Evolutionary conservation across 2,329 filamentous ascomycete genomes (phyloP).

Genomic region (Bipolaris cookei): DNA sequence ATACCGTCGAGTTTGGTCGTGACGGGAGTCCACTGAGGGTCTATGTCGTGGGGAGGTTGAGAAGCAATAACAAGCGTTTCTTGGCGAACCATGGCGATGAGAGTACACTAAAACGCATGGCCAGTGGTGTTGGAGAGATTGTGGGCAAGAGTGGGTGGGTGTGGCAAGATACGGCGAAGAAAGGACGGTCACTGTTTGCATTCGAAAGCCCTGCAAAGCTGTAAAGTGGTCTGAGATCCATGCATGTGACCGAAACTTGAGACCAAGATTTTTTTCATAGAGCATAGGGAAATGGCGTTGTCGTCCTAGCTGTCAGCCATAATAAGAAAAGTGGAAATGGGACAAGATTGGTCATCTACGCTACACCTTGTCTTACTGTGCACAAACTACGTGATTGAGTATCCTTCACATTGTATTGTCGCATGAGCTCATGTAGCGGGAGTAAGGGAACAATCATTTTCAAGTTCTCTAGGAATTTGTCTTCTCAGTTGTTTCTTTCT

Average conservation of each 20-base stretch:
- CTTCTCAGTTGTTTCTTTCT: no score
- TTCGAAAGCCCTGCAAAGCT: conserved; percentile 33
- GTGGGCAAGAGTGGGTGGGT: conserved; percentile 59
- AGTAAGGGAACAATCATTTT: no score
- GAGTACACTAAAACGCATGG: conserved; percentile 55
- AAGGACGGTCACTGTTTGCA: conserved; percentile 39
- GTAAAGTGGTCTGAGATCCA: conserved; percentile 3
- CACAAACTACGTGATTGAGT: no score
- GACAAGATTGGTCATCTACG: no score
- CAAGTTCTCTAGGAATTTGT: no score
- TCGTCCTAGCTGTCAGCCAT: no score
- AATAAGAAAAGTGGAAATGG: no score
- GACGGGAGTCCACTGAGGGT: conserved; percentile 57
- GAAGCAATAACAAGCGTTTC: conserved; percentile 57
- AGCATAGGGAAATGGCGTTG: no score
- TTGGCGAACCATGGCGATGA: conserved; percentile 64
- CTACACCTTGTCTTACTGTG: no score
- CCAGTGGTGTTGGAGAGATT: conserved; percentile 53
- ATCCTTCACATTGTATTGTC: no score
- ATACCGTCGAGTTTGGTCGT: conserved; percentile 64
- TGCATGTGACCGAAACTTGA: not conserved
- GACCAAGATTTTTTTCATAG: not conserved
- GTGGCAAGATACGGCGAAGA: conserved; percentile 34
- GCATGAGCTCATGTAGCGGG: no score
- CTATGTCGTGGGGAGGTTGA: conserved; percentile 61